Evolutionary conservation across 345 rosid genomes (phyloP).

Genomic region (Hibiscus tridactylites): DNA sequence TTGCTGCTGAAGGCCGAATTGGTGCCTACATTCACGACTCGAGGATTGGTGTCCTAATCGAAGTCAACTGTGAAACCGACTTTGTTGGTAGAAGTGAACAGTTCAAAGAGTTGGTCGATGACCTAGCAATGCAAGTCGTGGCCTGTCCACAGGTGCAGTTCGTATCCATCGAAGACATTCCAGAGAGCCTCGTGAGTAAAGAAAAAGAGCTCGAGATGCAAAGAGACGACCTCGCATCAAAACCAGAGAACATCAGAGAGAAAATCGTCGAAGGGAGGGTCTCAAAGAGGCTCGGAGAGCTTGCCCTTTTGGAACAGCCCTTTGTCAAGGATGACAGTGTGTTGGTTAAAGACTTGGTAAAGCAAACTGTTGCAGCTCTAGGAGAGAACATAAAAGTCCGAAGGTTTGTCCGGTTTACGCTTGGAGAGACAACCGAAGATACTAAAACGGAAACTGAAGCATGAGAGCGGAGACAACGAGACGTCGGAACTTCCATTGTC

Average conservation of each 20-base stretch:
- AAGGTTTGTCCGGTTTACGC: conserved; percentile 59
- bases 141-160: conserved; percentile 82
- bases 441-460: conserved; percentile 18
- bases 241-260: conserved; percentile 88
- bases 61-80: conserved; percentile 94
- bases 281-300: conserved; percentile 78
- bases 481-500: background rate
- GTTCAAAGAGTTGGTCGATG: conserved; percentile 82
- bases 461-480: background rate
- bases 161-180: conserved; percentile 62
- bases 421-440: conserved; percentile 50
- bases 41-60: conserved; percentile 80
- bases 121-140: conserved; percentile 88
- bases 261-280: conserved; percentile 80
- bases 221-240: conserved; percentile 75
- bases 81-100: conserved; percentile 87
- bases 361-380: conserved; percentile 75
- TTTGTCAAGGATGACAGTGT: conserved; percentile 63
- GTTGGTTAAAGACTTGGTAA: conserved; percentile 71
- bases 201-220: conserved; percentile 92
- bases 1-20: conserved; percentile 94
- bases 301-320: conserved; percentile 72
- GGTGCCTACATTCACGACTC: conserved; percentile 88
- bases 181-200: conserved; percentile 40
- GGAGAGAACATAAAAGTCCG: conserved; percentile 88